These are phyloP conservation scores for Skeletonema menzelii DNA, from an alignment of 108 stramenopile genomes.

Conservation along the genomic window DNA sequence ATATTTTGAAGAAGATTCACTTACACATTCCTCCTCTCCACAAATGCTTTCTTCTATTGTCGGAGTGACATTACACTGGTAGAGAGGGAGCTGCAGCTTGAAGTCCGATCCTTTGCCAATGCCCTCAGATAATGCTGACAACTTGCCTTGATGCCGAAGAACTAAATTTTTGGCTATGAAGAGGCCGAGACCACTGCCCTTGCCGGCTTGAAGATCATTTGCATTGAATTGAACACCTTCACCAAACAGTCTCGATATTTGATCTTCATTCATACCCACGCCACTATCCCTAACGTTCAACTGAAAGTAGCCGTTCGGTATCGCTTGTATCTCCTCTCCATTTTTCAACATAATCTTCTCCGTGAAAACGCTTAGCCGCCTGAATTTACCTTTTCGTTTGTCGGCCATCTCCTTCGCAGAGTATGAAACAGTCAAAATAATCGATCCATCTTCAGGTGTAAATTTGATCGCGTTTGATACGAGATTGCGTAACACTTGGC, in stretches of 20 bases:
- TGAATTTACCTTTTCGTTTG: constrained; percentile 17
- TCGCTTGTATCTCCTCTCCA: too few species aligned
- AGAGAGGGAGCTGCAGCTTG: constrained; percentile 51
- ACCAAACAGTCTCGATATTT: constrained; percentile 49
- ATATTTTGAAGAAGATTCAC: not conserved
- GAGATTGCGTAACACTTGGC: constrained; percentile 56
- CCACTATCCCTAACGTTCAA: constrained; percentile 58
- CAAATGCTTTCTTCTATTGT: not conserved
- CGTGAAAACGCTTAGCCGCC: too few species aligned
- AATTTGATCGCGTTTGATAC: constrained; percentile 70
- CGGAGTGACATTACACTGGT: constrained; percentile 1
- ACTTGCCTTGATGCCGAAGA: constrained; percentile 54
- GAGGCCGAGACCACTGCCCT: constrained; percentile 71
- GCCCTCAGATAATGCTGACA: constrained; percentile 50
- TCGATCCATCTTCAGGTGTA: constrained; percentile 36
- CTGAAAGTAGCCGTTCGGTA: not conserved
- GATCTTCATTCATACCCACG: constrained; percentile 53
- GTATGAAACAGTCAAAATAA: constrained; percentile 22
- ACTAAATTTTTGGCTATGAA: constrained; percentile 10
- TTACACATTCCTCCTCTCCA: not conserved
- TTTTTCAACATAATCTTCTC: too few species aligned
- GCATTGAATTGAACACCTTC: constrained; percentile 71
- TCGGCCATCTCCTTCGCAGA: constrained; percentile 25
- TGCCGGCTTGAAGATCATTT: constrained; percentile 61
- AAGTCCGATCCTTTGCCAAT: constrained; percentile 54